Conservation (phyloP, 2,329 filamentous ascomycete species). For the Madurella fahalii region DNA sequence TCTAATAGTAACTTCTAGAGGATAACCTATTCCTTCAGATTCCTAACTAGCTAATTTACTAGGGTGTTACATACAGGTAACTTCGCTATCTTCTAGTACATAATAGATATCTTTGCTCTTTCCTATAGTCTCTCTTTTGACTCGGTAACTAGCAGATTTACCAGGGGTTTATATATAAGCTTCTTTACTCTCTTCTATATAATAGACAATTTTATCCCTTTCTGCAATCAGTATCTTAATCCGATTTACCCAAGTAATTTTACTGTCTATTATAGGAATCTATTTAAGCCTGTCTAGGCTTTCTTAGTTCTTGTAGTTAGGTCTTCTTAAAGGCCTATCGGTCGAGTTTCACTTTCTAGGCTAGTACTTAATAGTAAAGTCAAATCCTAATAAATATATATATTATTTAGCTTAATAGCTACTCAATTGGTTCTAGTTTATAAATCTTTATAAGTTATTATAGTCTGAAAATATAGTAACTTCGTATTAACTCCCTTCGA, state of each 20-base stretch:
- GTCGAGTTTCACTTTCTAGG: neutral
- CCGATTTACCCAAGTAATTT: neutral
- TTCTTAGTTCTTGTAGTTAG: neutral
- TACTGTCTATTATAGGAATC: neutral
- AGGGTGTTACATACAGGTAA: too few relatives aligned
- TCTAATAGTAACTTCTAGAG: neutral
- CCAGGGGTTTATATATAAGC: too few relatives aligned
- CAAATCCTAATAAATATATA: neutral
- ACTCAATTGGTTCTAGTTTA: neutral
- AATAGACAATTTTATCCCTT: too few relatives aligned
- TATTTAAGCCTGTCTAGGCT: neutral
- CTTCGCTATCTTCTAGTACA: too few relatives aligned
- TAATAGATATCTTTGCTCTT: too few relatives aligned
- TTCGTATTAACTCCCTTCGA: neutral
- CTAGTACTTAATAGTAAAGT: neutral
- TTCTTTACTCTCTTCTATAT: too few relatives aligned
- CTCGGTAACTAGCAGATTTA: too few relatives aligned
- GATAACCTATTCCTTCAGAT: neutral
- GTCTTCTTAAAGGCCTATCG: neutral
- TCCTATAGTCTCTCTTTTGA: too few relatives aligned
- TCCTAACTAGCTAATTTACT: too few relatives aligned
- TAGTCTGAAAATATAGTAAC: neutral
- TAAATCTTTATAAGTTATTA: slow-evolving; percentile 2
- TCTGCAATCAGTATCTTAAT: neutral
- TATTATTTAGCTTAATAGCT: neutral